Base-by-base conservation (phyloP, 2,329 filamentous ascomycete genomes). In the Colletotrichum somersetense region DNA sequence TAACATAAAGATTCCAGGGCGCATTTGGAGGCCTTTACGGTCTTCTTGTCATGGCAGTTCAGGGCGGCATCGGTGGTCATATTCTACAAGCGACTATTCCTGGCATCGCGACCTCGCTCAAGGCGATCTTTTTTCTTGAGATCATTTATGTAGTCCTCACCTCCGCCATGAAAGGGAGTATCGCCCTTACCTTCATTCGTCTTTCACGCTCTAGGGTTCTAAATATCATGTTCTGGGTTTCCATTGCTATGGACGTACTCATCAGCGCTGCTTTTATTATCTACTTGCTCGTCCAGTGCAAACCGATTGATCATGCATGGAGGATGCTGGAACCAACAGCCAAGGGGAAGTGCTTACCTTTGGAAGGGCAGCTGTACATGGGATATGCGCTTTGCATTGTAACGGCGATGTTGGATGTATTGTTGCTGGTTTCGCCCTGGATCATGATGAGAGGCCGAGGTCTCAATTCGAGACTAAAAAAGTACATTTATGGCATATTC, bases 81-180 rank as follows among this genome's bases (percentile, higher is more conserved):
- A 23, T 62, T 10, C 12, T 40, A 23, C 16, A 62, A 11, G 26
- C 64, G 2, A 57, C 33, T 10, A 50, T 67, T n/a, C 14, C 48
- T 18, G 68, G 68, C 8, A 38, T 67, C 7, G 12, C 44, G 2
- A 38, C 5, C 1, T 23, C 42, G 2, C 68, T 71, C 33, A 71
- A 71, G 40, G 64, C 35, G 3, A 30, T 71, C 2, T 71, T 71
- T 35, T 71, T 71, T 44, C 42, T 71, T 10, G 68, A 71, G 38
- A 71, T 71, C 23, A 71, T 71, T 4, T 71, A 71, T 18, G 68
- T 71, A 1, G 68, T 71, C 4, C 68, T 71, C 33, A 71, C 68
- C 20, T 71, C 68, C 1, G 68, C 68, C 23, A 71, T 71, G 68
- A 71, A 71, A 53, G 68, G 64, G 8, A 71, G 68, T 18, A 71